Evolutionary conservation across 192 early-diverging fungal genomes (phyloP).

Genomic region (Mortierella hygrophila): DNA sequence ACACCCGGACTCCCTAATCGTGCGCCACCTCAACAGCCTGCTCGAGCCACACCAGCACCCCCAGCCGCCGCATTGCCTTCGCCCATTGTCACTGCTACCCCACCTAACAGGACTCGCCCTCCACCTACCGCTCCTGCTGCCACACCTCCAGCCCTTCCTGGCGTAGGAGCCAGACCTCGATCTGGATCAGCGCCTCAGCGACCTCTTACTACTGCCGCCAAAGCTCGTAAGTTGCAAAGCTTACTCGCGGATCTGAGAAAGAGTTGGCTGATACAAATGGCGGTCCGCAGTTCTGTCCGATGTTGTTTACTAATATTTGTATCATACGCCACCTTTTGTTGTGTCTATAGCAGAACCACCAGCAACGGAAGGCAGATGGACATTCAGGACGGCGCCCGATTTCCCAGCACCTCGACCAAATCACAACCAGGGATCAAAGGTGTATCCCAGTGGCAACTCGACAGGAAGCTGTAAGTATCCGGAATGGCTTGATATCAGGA

Average conservation of each 20-base stretch:
- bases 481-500: not conserved
- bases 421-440: slow-evolving; percentile 25
- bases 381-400: slow-evolving; percentile 47
- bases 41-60: slow-evolving; percentile 29
- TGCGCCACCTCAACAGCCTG: slow-evolving; percentile 31
- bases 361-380: slow-evolving; percentile 61
- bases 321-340: not conserved
- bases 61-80: slow-evolving; percentile 10
- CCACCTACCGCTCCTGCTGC: slow-evolving; percentile 11
- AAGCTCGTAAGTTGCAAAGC: not conserved
- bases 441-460: slow-evolving; percentile 56
- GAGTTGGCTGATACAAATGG: not conserved
- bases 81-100: slow-evolving; percentile 12
- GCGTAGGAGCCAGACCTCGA: slow-evolving; percentile 20
- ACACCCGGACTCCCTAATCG: slow-evolving; percentile 38
- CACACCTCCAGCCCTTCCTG: slow-evolving; percentile 22
- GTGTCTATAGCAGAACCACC: slow-evolving; percentile 47
- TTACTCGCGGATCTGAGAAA: not conserved
- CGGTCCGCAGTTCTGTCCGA: not conserved
- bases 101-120: slow-evolving; percentile 39
- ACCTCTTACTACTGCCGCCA: not conserved
- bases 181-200: slow-evolving; percentile 40
- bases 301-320: not conserved
- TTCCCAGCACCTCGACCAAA: slow-evolving; percentile 53
- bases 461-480: slow-evolving; percentile 56